Conservation (phyloP, 495 filamentous ascomycete species). For the Patellaria atrata region DNA sequence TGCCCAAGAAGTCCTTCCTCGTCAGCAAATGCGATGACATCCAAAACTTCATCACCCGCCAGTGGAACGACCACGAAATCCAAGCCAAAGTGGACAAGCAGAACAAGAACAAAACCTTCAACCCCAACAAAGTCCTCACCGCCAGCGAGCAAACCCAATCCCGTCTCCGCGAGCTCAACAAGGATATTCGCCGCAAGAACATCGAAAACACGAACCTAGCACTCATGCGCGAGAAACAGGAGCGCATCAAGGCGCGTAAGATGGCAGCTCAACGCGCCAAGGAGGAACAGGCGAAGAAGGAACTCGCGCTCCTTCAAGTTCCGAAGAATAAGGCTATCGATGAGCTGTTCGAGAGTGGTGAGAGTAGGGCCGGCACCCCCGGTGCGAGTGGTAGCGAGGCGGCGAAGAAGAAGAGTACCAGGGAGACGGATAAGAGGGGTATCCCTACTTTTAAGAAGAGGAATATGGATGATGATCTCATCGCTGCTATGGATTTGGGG, state of each 20-base stretch:
- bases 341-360: slow-evolving; percentile 28
- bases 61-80: slow-evolving; percentile 68
- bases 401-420: slow-evolving; percentile 20
- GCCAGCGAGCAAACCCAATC: slow-evolving; percentile 3
- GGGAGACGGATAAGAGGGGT: slow-evolving; percentile 20
- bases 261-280: slow-evolving; percentile 20
- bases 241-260: slow-evolving; percentile 34
- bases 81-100: slow-evolving; percentile 57
- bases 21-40: slow-evolving; percentile 65
- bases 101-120: slow-evolving; percentile 31
- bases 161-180: slow-evolving; percentile 59
- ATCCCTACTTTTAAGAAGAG: slow-evolving; percentile 25
- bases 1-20: slow-evolving; percentile 54
- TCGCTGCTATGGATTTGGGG: slow-evolving; percentile 28
- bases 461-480: slow-evolving; percentile 29
- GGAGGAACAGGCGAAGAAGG: slow-evolving; percentile 20
- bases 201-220: slow-evolving; percentile 70
- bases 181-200: slow-evolving; percentile 64
- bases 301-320: slow-evolving; percentile 11
- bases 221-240: slow-evolving; percentile 35
- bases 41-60: slow-evolving; percentile 57
- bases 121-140: slow-evolving; percentile 9
- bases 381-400: too few relatives aligned
- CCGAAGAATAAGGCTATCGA: slow-evolving; percentile 17
- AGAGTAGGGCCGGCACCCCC: slow-evolving; percentile 24